Percentiles rank a stretch among this genome's conserved stretches.
phyloP scores from a whole-genome alignment of 1,139 yeast genomes.

The Candida anutae region DNA sequence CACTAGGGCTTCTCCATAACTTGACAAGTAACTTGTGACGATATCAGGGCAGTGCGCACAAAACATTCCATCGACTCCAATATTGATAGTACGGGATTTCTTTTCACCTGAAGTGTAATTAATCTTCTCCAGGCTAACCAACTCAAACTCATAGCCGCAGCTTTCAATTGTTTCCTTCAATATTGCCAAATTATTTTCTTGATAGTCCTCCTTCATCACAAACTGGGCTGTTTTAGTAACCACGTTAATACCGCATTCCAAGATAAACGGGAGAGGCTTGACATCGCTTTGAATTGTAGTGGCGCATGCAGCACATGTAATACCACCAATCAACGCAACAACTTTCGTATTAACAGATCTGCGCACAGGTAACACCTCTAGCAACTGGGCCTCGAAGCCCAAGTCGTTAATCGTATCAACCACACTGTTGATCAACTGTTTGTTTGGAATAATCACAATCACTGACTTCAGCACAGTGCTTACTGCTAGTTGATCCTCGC shows the following conservation, averaged over 20 bases:
- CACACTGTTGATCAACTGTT: constrained; percentile 44
- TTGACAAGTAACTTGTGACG: constrained; percentile 40
- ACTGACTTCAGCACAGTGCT: constrained; percentile 38
- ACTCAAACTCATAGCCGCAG: constrained; percentile 56
- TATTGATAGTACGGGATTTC: constrained; percentile 46
- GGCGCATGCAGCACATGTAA: constrained; percentile 70
- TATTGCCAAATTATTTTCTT: constrained; percentile 19
- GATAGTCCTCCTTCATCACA: constrained; percentile 33
- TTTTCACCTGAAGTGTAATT: constrained; percentile 40
- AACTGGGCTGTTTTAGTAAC: constrained; percentile 58
- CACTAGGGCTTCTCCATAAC: constrained; percentile 51
- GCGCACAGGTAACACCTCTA: constrained; percentile 54
- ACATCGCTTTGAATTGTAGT: constrained; percentile 46
- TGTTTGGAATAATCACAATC: constrained; percentile 41
- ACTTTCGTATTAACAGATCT: constrained; percentile 42
- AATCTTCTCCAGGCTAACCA: constrained; percentile 29
- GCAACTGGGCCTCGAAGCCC: constrained; percentile 51
- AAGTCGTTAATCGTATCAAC: constrained; percentile 39
- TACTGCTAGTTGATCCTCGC: constrained; percentile 28
- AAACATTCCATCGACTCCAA: constrained; percentile 60
- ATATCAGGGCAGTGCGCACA: constrained; percentile 63
- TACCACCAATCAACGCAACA: constrained; percentile 61
- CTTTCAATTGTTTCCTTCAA: constrained; percentile 51
- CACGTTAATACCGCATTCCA: constrained; percentile 46
- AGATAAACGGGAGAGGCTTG: constrained; percentile 43